Conservation (phyloP, 345 rosid species). For the thale cress (Arabidopsis thaliana) region TAIR10.1 NC_003070.9:17344001-17344500, state of each 20-base stretch:
- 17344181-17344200: constrained; percentile 51
- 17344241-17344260: constrained; percentile 56
- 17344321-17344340: constrained; percentile 54
- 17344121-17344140: constrained; percentile 52
- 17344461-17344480: constrained; percentile 62
- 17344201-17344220: constrained; percentile 42
- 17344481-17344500: constrained; percentile 55
- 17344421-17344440: constrained; percentile 66
- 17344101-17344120: constrained; percentile 52
- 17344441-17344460: constrained; percentile 61
- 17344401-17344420: constrained; percentile 74
- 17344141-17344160: constrained; percentile 47
- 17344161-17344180: constrained; percentile 67
- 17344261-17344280: constrained; percentile 51
- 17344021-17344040: constrained; percentile 41
- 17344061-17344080: constrained; percentile 55
- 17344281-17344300: constrained; percentile 31
- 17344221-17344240: constrained; percentile 49
- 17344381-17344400: constrained; percentile 41
- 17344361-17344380: constrained; percentile 52
- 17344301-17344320: constrained; percentile 54
- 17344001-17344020: constrained; percentile 23
- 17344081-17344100: constrained; percentile 70
- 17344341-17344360: constrained; percentile 69
- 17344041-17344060: constrained; percentile 50